Base-by-base conservation (phyloP, 371 early-diverging fungal genomes). In the Rozella allomycis region DNA sequence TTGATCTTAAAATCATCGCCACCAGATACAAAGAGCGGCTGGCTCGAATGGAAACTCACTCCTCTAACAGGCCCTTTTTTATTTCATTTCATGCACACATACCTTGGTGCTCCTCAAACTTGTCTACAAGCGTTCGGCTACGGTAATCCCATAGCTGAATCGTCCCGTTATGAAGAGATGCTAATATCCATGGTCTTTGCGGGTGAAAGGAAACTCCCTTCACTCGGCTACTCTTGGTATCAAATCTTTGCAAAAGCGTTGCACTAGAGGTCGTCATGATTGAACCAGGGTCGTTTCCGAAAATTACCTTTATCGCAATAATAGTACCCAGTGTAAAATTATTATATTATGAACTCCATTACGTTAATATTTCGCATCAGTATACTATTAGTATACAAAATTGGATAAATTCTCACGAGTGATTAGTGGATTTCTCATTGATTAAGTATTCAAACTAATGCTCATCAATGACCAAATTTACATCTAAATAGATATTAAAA, bases 1-100 rank as follows among this genome's bases (percentile, higher is more conserved):
- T 93, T 90, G 49, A 98, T 84, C 49, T 88, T 83, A 63, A 84
- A 84, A 57, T 99, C 99, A 54, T 99, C 99, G 37, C 97, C 99
- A 23, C 87, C 97, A 25, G 87, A 85, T 10, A 86, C 96, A 58
- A 99, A 98, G 8, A 98, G 54, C 21, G 94, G 87, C 43, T 94
- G 91, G 4, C 84, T 75, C 8, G 85, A 86, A 50, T 99, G 98
- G 52, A 99, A 97, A 18, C 82, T 67, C 34, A 97, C 74, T 14
- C 90, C 88, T 34, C 98, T 78, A 14, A 99, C 94, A 29, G 97
- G 97, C 4, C 98, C 94, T 84, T 31, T 31, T 4, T 31, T 31
- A 31, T 31, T 31, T 31, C 7, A 9, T n/a, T 20, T 31, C 6
- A 31, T 31, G 13, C 4, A 30, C 10, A 9, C 30, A 30, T 63